Base-by-base conservation (phyloP, 805 yeast species). In the Lachancea thermotolerans region DNA sequence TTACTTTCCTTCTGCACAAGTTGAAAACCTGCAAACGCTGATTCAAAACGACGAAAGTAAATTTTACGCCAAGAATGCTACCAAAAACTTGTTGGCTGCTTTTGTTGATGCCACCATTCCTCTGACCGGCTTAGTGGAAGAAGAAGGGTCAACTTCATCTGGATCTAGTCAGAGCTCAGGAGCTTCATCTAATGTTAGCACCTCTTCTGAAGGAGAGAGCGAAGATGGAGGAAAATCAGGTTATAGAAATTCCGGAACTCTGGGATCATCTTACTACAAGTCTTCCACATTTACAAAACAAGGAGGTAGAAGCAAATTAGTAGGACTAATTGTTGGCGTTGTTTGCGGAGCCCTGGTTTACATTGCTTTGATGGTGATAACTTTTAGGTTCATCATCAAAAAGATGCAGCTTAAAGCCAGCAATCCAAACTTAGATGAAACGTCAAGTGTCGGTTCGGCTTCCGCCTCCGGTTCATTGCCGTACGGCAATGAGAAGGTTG, bases 291-390 rank as follows among this genome's bases (percentile, higher is more conserved):
- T 46, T 17, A 49, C 56, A 29, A 47, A 45, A 25, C 37, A 50
- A 4, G 57, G 62, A 33, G 61, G 66, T 46, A 67, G 66, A 48
- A 67, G 68, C 38, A 73, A 73, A 49, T 73, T 86, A 18, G 82
- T 85, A 21, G 96, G 95, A 32, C 77, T 89, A 43, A 81, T 91
- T 11, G 73, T 87, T 35, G 96, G 97, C 39, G 80, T 95, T 6
- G 80, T 86, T 28, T 79, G 77, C 11, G 97, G 96, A 44, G 82
- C 86, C 38, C 68, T 76, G 7, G 67, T 77, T 9, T 85, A 85
- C 60, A 75, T 85, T 57, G 70, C 78, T 0, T 66, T 77, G 16
- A 74, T 88, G 71, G 68, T 79, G 45, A 57, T 80, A 34, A 68
- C 77, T 51, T 75, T 77, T 58, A 73, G 75, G 58, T 67, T 69